Base-by-base conservation (phyloP, 2,329 filamentous ascomycete genomes). In the Tolypocladium sp. region DNA sequence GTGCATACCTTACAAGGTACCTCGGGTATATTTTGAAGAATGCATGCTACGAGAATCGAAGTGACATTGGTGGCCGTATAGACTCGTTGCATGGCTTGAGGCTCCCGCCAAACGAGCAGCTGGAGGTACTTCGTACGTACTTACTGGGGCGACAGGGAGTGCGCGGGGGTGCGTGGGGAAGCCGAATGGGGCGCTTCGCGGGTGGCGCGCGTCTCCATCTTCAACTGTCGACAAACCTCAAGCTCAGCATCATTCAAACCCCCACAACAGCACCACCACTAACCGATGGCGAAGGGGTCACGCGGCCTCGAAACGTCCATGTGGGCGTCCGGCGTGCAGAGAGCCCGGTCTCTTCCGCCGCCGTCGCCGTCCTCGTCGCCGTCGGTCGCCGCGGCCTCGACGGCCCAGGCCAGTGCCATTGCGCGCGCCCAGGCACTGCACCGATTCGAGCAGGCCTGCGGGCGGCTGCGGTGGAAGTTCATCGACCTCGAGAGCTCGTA, bases 391-490 rank as follows among this genome's bases (percentile, higher is more conserved):
- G 30, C 49, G 7, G 8, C 57, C 6, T 27, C 55, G 22, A 22
- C 52, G 15, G 41, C 25, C 9, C 55, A 57, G 17, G 4, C 8
- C 5, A 25, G 4, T 12, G 53, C 44, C 4, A 25, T 41, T 37
- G 49, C 59, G 25, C 59, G 62, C 4, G 38, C 65, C 1, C 73
- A 76, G 44, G 80, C 85, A 49, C 76, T 86, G 1, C 73, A 77
- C 2, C 79, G 84, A 8, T 86, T 85, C 68, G 78, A 81, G 61
- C 85, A 85, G 63, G 83, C 85, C 35, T 80, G 84, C 25, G 77
- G 80, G 2, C 80, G 85, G 2, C 73, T 88, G 51, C 79, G 82
- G 62, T 88, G 85, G 85, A 88, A 87, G 67, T 77, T 83, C 2
- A 77, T 83, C 15, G 84, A 84, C 63, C 75, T 88, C 38, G 78